A percentile compares a stretch with the other conserved stretches of the same genome.
These are phyloP conservation scores for Crithidia sp. DNA, from an alignment of 208 protist genomes.

Conservation along the genomic window DNA sequence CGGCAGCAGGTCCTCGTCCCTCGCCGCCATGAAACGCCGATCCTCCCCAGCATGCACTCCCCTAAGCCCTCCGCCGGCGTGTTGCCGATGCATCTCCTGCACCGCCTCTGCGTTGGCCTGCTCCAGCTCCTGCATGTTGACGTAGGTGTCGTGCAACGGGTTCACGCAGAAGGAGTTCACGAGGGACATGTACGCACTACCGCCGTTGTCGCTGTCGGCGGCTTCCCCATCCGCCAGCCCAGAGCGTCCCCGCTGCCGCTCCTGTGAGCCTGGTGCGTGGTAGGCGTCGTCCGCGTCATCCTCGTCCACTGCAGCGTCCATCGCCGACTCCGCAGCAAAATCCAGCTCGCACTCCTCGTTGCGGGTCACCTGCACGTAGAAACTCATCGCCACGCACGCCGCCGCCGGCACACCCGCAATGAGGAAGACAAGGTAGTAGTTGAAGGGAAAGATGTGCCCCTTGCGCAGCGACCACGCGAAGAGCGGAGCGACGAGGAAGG, in stretches of 20 bases:
- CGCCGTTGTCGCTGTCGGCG: not conserved
- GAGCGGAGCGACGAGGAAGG: conserved; percentile 44
- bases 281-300: conserved; percentile 3
- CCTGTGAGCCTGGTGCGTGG: not conserved
- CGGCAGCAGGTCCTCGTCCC: conserved; percentile 2
- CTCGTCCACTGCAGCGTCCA: not conserved
- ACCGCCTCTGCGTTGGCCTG: conserved; percentile 20
- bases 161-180: conserved; percentile 39
- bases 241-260: not conserved
- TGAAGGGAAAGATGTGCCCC: conserved; percentile 48
- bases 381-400: conserved; percentile 22
- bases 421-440: conserved; percentile 65
- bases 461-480: conserved; percentile 64
- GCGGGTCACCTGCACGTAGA: conserved; percentile 16
- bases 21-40: not conserved
- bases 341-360: conserved; percentile 15
- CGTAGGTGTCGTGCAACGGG: conserved; percentile 27
- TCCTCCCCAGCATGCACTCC: not conserved
- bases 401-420: conserved; percentile 27
- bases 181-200: conserved; percentile 31
- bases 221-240: not conserved
- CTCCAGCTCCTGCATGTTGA: conserved; percentile 31
- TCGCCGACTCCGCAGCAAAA: not conserved
- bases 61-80: not conserved
- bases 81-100: not conserved